phyloP scores from a whole-genome alignment of 2,329 filamentous ascomycete genomes.

The Verticillium longisporum region DNA sequence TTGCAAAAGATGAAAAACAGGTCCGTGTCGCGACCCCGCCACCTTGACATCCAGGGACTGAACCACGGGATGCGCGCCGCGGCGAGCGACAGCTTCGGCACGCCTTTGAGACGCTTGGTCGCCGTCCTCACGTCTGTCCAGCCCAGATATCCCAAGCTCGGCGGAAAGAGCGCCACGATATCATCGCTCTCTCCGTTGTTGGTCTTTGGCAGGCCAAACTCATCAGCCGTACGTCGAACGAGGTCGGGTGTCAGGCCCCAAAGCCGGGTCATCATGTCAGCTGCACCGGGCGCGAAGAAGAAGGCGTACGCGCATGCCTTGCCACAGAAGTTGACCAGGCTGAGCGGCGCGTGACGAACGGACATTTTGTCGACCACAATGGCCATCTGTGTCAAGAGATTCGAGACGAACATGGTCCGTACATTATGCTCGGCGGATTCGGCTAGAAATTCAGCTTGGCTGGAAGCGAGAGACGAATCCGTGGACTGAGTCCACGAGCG shows the following conservation, averaged over 20 bases:
- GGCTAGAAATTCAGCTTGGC: slow-evolving; percentile 45
- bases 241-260: slow-evolving; percentile 67
- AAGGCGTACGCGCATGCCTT: slow-evolving; percentile 91
- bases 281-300: slow-evolving; percentile 82
- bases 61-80: slow-evolving; percentile 75
- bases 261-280: slow-evolving; percentile 73
- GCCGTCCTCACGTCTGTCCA: slow-evolving; percentile 46
- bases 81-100: slow-evolving; percentile 58
- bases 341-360: slow-evolving; percentile 57
- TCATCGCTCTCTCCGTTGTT: slow-evolving; percentile 53
- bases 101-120: slow-evolving; percentile 55
- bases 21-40: slow-evolving; percentile 83
- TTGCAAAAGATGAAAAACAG: slow-evolving; percentile 90
- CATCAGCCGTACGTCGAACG: slow-evolving; percentile 64
- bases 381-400: slow-evolving; percentile 74
- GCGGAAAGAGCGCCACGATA: slow-evolving; percentile 64
- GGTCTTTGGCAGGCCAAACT: slow-evolving; percentile 57
- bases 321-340: slow-evolving; percentile 77
- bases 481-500: slow-evolving; percentile 40
- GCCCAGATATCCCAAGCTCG: slow-evolving; percentile 48
- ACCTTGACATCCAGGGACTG: slow-evolving; percentile 76
- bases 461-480: slow-evolving; percentile 60
- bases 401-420: slow-evolving; percentile 77
- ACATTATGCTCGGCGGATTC: slow-evolving; percentile 82
- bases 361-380: slow-evolving; percentile 89